Percentiles rank a stretch among this genome's conserved stretches.
Evolutionary conservation across 2,329 filamentous ascomycete genomes (phyloP).

Genomic region (Diplodia sapinea): DNA sequence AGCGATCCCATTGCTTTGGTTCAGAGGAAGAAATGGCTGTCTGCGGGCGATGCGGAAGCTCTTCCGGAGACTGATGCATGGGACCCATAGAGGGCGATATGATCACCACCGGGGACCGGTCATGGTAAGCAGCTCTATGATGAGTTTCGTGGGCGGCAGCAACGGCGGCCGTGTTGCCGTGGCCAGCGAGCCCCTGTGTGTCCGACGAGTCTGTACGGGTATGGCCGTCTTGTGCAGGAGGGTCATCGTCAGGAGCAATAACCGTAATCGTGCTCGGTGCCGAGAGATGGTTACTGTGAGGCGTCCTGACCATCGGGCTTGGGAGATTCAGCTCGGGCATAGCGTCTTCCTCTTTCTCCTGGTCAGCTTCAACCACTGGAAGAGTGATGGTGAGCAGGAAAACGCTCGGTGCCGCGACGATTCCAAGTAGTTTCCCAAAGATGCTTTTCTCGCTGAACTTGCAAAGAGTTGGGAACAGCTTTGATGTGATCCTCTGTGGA

Average conservation of each 20-base stretch:
- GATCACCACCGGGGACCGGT: constrained; percentile 31
- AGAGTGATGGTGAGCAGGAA: constrained; percentile 88
- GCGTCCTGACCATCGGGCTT: constrained; percentile 11
- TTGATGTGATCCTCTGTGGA: constrained; percentile 72
- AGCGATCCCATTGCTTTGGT: constrained; percentile 78
- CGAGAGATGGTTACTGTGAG: constrained; percentile 1
- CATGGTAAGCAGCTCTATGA: constrained; percentile 20
- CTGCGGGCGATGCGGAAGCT: constrained; percentile 37
- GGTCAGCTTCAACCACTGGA: constrained; percentile 81
- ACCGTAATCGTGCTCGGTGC: constrained; percentile 31
- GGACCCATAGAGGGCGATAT: constrained; percentile 44
- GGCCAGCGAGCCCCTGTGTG: constrained; percentile 9
- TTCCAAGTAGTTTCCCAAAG: constrained; percentile 81
- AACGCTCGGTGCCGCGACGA: constrained; percentile 87
- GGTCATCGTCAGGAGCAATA: constrained; percentile 28
- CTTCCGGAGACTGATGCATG: constrained; percentile 46
- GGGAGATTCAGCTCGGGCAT: constrained; percentile 42
- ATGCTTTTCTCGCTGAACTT: constrained; percentile 81
- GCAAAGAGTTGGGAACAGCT: constrained; percentile 85
- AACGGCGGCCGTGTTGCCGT: constrained; percentile 19
- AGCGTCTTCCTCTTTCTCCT: constrained; percentile 43
- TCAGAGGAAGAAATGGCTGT: constrained; percentile 33
- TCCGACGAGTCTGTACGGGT: not conserved
- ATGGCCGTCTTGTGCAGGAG: constrained; percentile 2
- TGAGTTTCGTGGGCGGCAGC: constrained; percentile 23